Percentiles rank a stretch among this genome's conserved stretches.
Conservation (phyloP, 2,329 filamentous ascomycete genomes). For the Apiospora hydei region DNA sequence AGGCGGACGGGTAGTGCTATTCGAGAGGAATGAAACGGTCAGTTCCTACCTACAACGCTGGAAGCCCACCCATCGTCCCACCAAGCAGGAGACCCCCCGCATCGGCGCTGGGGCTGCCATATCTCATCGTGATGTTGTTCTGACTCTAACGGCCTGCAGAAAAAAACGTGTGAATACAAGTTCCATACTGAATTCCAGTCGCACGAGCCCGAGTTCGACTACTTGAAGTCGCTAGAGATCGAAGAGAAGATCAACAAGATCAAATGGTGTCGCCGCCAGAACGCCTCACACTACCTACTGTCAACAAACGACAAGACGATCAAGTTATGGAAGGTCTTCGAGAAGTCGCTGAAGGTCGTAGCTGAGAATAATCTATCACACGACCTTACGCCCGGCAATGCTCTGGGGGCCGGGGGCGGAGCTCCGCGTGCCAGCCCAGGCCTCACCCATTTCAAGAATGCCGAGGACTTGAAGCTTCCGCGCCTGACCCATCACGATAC, state of each 20-base stretch:
- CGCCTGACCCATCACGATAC: slow-evolving; percentile 98
- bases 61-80: neutral
- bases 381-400: slow-evolving; percentile 81
- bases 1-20: slow-evolving; percentile 83
- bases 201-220: slow-evolving; percentile 99
- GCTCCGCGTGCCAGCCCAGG: slow-evolving; percentile 72
- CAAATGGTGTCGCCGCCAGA: slow-evolving; percentile 98
- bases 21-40: slow-evolving; percentile 95
- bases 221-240: slow-evolving; percentile 98
- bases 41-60: slow-evolving; percentile 42
- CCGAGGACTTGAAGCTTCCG: slow-evolving; percentile 88
- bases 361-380: slow-evolving; percentile 98
- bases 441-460: slow-evolving; percentile 77
- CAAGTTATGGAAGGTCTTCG: slow-evolving; percentile 99
- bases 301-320: slow-evolving; percentile 99
- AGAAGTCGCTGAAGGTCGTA: slow-evolving; percentile 98
- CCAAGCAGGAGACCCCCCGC: neutral
- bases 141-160: slow-evolving; percentile 59
- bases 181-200: slow-evolving; percentile 99
- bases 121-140: neutral
- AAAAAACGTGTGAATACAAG: slow-evolving; percentile 99
- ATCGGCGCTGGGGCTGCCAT: neutral
- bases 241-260: slow-evolving; percentile 99
- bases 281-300: slow-evolving; percentile 96
- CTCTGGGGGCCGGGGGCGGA: slow-evolving; percentile 75